Percentiles rank a stretch among this genome's conserved stretches.
These are phyloP conservation scores for Leucaena leucocephala DNA, from an alignment of 306 rosid genomes.

Conservation along the genomic window DNA sequence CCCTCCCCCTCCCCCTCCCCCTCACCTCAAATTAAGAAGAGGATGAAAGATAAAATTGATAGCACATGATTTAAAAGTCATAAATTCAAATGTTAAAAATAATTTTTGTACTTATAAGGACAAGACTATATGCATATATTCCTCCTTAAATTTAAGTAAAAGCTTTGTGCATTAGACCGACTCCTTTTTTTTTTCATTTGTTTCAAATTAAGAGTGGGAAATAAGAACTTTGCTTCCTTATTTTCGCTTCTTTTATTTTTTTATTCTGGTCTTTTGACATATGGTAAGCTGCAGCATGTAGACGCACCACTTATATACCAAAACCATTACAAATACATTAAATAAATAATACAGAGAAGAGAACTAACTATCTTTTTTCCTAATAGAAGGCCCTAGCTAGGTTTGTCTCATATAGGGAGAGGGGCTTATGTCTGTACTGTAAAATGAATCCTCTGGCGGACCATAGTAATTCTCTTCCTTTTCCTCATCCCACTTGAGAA, in stretches of 20 bases:
- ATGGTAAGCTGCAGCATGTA: constrained; percentile 8
- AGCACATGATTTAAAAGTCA: no score
- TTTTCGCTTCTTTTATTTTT: no score
- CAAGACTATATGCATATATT: no score
- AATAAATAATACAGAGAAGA: constrained; percentile 20
- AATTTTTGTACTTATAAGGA: no score
- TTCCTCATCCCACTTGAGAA: constrained; percentile 95
- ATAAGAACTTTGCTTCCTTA: not conserved
- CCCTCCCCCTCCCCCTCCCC: no score
- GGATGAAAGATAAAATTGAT: no score
- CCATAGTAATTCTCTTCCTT: constrained; percentile 77
- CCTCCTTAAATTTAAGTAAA: no score
- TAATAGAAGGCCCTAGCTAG: constrained; percentile 32
- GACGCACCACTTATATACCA: constrained; percentile 37
- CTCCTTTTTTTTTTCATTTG: not conserved
- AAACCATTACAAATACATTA: constrained; percentile 37
- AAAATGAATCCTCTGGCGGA: constrained; percentile 87
- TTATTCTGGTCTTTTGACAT: not conserved
- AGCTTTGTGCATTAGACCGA: no score
- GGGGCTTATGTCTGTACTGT: constrained; percentile 90
- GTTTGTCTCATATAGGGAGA: constrained; percentile 78
- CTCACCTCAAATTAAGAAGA: no score
- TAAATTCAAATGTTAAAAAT: no score
- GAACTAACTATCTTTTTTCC: constrained; percentile 26
- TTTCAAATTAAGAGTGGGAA: not conserved